Evolutionary conservation across 2,329 filamentous ascomycete genomes (phyloP).

Genomic region (Chaetomium olivaceum): DNA sequence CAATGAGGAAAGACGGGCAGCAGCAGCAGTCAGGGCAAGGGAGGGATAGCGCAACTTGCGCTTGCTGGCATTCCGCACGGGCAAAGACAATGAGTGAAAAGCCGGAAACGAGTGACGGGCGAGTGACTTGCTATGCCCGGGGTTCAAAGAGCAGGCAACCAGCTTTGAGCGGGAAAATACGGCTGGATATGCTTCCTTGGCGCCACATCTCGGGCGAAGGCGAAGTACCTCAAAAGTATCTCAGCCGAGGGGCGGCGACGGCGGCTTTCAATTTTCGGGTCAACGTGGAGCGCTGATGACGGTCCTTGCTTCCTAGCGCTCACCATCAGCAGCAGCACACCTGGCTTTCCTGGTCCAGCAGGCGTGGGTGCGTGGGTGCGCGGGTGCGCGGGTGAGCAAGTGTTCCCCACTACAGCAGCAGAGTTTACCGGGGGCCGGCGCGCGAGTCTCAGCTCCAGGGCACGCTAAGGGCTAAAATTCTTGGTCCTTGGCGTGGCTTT

Average conservation of each 20-base stretch:
- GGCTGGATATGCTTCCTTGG: slow-evolving; percentile 11
- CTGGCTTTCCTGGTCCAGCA: background rate
- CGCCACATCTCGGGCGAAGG: background rate
- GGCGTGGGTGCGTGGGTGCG: too few species aligned
- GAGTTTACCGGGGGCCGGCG: background rate
- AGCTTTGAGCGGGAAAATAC: background rate
- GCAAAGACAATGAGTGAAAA: slow-evolving; percentile 19
- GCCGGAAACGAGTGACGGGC: slow-evolving; percentile 21
- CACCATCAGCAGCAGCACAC: background rate
- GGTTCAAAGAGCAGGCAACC: background rate
- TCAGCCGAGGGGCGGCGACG: background rate
- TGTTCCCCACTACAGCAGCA: background rate
- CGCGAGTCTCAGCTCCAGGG: slow-evolving; percentile 14
- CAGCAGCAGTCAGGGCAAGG: slow-evolving; percentile 24
- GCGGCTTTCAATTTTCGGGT: slow-evolving; percentile 23
- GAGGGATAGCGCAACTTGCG: slow-evolving; percentile 26
- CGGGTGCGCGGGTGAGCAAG: background rate
- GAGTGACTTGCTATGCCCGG: slow-evolving; percentile 21
- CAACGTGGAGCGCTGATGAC: slow-evolving; percentile 13
- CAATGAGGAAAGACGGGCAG: slow-evolving; percentile 24
- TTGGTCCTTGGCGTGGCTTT: slow-evolving; percentile 23
- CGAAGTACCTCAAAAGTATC: slow-evolving; percentile 26
- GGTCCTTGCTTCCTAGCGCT: slow-evolving; percentile 19
- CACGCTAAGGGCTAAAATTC: slow-evolving; percentile 29
- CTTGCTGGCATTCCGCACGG: slow-evolving; percentile 22